Conservation (phyloP, 208 protist genomes). For the Novymonas esmeraldas region DNA sequence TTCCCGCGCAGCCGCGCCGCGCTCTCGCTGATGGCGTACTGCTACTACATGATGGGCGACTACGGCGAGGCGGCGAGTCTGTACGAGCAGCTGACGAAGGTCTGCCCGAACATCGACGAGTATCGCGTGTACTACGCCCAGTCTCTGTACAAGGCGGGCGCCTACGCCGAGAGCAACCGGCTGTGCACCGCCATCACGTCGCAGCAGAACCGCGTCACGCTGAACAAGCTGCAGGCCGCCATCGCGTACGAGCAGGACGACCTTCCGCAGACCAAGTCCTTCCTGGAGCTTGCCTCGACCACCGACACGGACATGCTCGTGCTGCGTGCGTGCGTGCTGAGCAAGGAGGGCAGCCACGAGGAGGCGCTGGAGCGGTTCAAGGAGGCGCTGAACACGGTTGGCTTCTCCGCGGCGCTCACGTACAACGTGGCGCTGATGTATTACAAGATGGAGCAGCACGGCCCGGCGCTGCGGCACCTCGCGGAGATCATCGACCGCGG, state of each 20-base stretch:
- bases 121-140: slow-evolving; percentile 97
- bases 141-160: slow-evolving; percentile 94
- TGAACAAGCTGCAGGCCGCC: slow-evolving; percentile 91
- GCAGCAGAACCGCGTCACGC: slow-evolving; percentile 70
- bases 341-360: slow-evolving; percentile 93
- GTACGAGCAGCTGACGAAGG: slow-evolving; percentile 91
- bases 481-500: slow-evolving; percentile 96
- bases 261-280: slow-evolving; percentile 88
- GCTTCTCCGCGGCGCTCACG: slow-evolving; percentile 91
- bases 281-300: slow-evolving; percentile 80
- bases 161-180: slow-evolving; percentile 91
- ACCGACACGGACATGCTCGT: slow-evolving; percentile 91
- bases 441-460: slow-evolving; percentile 96
- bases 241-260: slow-evolving; percentile 95
- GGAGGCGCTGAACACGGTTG: slow-evolving; percentile 91
- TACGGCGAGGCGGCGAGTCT: slow-evolving; percentile 85
- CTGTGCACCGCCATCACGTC: slow-evolving; percentile 85
- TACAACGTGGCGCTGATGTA: slow-evolving; percentile 97
- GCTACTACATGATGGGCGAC: slow-evolving; percentile 95
- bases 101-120: slow-evolving; percentile 94
- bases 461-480: slow-evolving; percentile 92
- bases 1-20: slow-evolving; percentile 96
- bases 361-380: slow-evolving; percentile 93
- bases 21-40: slow-evolving; percentile 97
- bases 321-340: slow-evolving; percentile 90